These are phyloP conservation scores for Crithidia thermophila DNA, from an alignment of 208 protist species.

Conservation along the genomic window DNA sequence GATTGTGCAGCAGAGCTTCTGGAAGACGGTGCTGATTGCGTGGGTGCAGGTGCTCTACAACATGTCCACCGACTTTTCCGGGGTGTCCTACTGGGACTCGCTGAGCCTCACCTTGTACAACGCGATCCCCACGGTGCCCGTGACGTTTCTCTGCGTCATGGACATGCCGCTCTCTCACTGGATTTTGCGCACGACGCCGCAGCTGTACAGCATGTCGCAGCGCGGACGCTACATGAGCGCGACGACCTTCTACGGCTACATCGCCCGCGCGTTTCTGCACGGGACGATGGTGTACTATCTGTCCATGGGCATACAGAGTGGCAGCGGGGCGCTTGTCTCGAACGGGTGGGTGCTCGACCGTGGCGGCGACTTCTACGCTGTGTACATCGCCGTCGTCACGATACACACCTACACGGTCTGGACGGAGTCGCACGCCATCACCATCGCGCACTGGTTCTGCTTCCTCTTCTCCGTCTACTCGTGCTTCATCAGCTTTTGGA, in stretches of 20 bases:
- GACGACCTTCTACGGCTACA: conserved; percentile 80
- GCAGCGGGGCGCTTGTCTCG: conserved; percentile 34
- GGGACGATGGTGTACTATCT: conserved; percentile 74
- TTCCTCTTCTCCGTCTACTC: conserved; percentile 63
- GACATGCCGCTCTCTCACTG: conserved; percentile 73
- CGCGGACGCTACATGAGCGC: conserved; percentile 67
- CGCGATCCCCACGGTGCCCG: conserved; percentile 81
- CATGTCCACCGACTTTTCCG: conserved; percentile 74
- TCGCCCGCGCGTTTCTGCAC: conserved; percentile 75
- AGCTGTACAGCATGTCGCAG: conserved; percentile 75
- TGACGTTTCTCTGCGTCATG: conserved; percentile 87
- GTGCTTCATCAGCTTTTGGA: conserved; percentile 63
- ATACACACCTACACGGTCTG: conserved; percentile 83
- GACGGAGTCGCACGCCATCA: conserved; percentile 86
- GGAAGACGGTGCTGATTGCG: conserved; percentile 94
- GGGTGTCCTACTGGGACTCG: conserved; percentile 90
- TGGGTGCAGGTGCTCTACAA: conserved; percentile 95
- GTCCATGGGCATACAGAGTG: conserved; percentile 38
- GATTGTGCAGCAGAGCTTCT: conserved; percentile 97
- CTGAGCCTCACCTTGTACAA: conserved; percentile 90
- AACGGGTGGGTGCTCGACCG: conserved; percentile 51
- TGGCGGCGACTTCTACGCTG: conserved; percentile 73
- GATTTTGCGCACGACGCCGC: conserved; percentile 54
- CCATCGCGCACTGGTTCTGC: conserved; percentile 62
- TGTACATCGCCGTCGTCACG: conserved; percentile 82